Conservation (phyloP, 352 stramenopile genomes). For the Pythium biforme region DNA sequence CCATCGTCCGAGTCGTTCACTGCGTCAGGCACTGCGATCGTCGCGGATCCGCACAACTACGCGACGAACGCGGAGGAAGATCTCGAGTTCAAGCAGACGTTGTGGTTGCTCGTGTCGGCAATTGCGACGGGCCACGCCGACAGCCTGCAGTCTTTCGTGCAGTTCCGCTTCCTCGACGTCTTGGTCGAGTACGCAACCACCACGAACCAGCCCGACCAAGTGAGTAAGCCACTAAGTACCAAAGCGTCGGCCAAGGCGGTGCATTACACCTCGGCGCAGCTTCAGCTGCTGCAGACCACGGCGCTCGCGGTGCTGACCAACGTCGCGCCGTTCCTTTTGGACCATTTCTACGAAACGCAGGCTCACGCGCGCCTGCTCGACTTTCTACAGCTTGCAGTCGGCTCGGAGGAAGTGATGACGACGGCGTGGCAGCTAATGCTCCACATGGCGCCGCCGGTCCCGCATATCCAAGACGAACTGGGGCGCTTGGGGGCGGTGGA, state of each 20-base stretch:
- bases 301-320: constrained; percentile 61
- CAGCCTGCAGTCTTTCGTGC: constrained; percentile 53
- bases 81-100: constrained; percentile 81
- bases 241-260: background rate
- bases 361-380: constrained; percentile 49
- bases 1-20: background rate
- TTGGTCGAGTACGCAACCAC: constrained; percentile 54
- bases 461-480: constrained; percentile 46
- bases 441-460: constrained; percentile 35
- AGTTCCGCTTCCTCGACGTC: constrained; percentile 71
- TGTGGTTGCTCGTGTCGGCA: constrained; percentile 67
- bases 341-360: constrained; percentile 57
- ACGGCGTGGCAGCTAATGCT: constrained; percentile 57
- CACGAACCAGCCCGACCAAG: background rate
- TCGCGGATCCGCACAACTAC: constrained; percentile 56
- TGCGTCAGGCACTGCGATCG: constrained; percentile 30
- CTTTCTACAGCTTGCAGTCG: constrained; percentile 42
- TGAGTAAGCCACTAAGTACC: background rate
- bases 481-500: constrained; percentile 50
- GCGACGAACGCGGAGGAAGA: constrained; percentile 69
- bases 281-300: constrained; percentile 53
- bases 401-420: constrained; percentile 38
- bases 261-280: constrained; percentile 46
- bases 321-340: constrained; percentile 45
- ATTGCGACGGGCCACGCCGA: constrained; percentile 46